phyloP scores from a whole-genome alignment of 495 filamentous ascomycete species.

The Hyaloscypha hepaticicola region DNA sequence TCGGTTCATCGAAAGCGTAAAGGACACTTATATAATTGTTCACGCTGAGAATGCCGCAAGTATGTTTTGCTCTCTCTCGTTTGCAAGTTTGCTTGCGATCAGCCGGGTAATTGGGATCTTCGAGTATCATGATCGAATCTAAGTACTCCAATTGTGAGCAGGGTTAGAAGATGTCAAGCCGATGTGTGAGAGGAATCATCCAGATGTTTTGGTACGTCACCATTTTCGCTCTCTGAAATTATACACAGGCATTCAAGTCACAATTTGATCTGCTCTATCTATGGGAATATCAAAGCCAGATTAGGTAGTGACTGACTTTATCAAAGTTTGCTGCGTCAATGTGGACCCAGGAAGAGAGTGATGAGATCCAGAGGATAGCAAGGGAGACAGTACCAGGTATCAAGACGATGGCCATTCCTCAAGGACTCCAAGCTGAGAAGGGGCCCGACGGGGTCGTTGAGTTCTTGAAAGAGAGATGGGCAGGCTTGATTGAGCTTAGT shows the following conservation, averaged over 20 bases:
- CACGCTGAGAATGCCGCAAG: constrained; percentile 59
- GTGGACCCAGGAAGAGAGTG: constrained; percentile 61
- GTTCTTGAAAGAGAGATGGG: constrained; percentile 59
- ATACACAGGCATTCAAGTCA: neutral
- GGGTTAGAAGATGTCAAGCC: constrained; percentile 52
- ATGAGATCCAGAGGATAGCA: constrained; percentile 55
- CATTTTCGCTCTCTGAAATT: neutral
- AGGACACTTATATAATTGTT: constrained; percentile 58
- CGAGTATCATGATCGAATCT: neutral
- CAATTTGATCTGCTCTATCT: neutral
- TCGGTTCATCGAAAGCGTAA: constrained; percentile 54
- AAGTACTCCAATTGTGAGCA: constrained; percentile 18
- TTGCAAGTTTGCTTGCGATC: neutral
- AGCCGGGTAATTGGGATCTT: neutral
- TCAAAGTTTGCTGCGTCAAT: constrained; percentile 61
- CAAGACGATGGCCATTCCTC: constrained; percentile 57
- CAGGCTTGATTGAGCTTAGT: constrained; percentile 38
- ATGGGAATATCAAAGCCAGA: neutral
- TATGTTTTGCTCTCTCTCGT: constrained; percentile 36
- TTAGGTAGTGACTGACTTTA: constrained; percentile 3
- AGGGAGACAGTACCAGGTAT: constrained; percentile 49
- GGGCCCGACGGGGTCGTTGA: constrained; percentile 67
- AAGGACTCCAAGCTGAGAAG: constrained; percentile 61
- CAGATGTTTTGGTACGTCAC: constrained; percentile 44
- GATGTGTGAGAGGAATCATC: constrained; percentile 49